phyloP scores from a whole-genome alignment of 1,284 basidiomycete species.

The Ceratorhiza oryzae-sativae region DNA sequence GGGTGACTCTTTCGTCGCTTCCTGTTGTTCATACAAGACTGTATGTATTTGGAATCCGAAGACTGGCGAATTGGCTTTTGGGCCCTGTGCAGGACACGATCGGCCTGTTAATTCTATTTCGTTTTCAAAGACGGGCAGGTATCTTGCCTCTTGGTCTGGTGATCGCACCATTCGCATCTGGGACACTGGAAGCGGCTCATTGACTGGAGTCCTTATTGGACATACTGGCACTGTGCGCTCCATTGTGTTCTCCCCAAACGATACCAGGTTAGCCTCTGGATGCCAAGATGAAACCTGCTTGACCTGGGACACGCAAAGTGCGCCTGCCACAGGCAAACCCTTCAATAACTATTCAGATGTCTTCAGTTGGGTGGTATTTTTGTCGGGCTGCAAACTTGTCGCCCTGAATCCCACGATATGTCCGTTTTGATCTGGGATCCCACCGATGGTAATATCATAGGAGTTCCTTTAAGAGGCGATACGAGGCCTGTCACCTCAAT shows the following conservation, averaged over 20 bases:
- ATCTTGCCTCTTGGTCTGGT: constrained; percentile 23
- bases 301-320: not conserved
- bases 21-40: constrained; percentile 15
- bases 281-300: not conserved
- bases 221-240: constrained; percentile 6
- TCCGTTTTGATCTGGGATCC: constrained; percentile 24
- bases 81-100: not conserved
- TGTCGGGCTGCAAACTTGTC: constrained; percentile 12
- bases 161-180: constrained; percentile 29
- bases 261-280: constrained; percentile 2
- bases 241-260: constrained; percentile 23
- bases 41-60: not conserved
- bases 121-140: constrained; percentile 29
- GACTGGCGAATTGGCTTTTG: not conserved
- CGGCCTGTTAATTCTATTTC: not conserved
- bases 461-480: constrained; percentile 16
- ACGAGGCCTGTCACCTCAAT: constrained; percentile 2
- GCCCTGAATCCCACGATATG: constrained; percentile 13
- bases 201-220: not conserved
- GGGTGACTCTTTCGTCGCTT: not conserved
- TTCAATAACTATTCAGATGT: constrained; percentile 1
- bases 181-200: not conserved
- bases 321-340: not conserved
- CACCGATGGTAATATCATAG: not conserved
- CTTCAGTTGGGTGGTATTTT: constrained; percentile 17